A percentile compares a stretch with the other conserved stretches of the same genome.
Evolutionary conservation across 1,139 yeast species (phyloP).

Genomic region (Kurtzmaniella quercitrusa): DNA sequence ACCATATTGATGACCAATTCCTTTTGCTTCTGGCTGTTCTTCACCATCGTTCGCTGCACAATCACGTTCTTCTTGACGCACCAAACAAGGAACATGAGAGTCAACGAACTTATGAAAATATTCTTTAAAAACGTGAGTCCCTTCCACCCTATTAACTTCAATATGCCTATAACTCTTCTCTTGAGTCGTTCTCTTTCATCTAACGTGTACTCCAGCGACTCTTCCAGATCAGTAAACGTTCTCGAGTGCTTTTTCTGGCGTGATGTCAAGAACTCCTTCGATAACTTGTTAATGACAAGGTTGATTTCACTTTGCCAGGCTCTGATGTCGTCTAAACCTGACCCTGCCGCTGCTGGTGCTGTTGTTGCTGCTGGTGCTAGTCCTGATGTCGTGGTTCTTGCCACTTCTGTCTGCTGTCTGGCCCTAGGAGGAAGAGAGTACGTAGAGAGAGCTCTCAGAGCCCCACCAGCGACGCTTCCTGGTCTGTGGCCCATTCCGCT

Average conservation of each 20-base stretch:
- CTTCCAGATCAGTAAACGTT: slow-evolving; percentile 1
- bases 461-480: slow-evolving; percentile 11
- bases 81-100: slow-evolving; percentile 41
- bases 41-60: slow-evolving; percentile 38
- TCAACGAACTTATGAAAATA: slow-evolving; percentile 33
- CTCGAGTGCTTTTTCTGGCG: background rate
- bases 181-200: slow-evolving; percentile 24
- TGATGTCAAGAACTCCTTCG: slow-evolving; percentile 29
- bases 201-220: slow-evolving; percentile 6
- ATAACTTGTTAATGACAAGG: slow-evolving; percentile 33
- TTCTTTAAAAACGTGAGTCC: slow-evolving; percentile 29
- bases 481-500: slow-evolving; percentile 5
- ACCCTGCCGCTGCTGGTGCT: background rate
- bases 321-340: slow-evolving; percentile 33
- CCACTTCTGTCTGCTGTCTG: background rate
- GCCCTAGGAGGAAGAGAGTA: slow-evolving; percentile 21
- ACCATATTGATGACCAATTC: slow-evolving; percentile 45
- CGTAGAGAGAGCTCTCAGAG: slow-evolving; percentile 15
- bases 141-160: slow-evolving; percentile 27
- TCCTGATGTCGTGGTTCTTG: background rate
- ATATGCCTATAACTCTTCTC: slow-evolving; percentile 19
- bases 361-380: background rate
- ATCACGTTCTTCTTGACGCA: slow-evolving; percentile 39
- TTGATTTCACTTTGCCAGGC: slow-evolving; percentile 46
- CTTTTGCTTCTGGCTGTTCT: slow-evolving; percentile 24